Evolutionary conservation across 768 basidiomycete genomes (phyloP).

Genomic region (Termitomyces heimii): DNA sequence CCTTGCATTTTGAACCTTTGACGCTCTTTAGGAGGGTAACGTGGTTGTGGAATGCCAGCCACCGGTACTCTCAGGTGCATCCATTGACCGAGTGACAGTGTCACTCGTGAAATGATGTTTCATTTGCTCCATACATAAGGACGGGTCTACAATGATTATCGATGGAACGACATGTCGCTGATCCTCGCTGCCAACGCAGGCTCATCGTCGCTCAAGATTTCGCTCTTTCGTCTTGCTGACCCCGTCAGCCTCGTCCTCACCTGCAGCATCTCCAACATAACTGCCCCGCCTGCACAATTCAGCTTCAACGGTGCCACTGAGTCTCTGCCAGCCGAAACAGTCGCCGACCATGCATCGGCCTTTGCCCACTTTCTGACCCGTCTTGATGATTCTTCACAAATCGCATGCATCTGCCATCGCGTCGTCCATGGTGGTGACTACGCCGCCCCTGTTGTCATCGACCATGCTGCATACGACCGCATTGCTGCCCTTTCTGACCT

Average conservation of each 20-base stretch:
- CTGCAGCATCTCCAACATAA: slow-evolving; percentile 50
- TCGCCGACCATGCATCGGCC: slow-evolving; percentile 56
- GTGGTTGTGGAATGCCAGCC: too few species aligned
- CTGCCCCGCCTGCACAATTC: slow-evolving; percentile 22
- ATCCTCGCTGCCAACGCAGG: slow-evolving; percentile 76
- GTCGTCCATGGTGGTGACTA: slow-evolving; percentile 89
- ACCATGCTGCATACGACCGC: slow-evolving; percentile 61
- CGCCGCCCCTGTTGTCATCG: slow-evolving; percentile 62
- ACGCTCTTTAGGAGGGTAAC: background rate
- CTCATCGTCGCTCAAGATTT: slow-evolving; percentile 82
- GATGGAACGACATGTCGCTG: slow-evolving; percentile 16
- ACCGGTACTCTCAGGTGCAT: too few species aligned
- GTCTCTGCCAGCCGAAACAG: slow-evolving; percentile 28
- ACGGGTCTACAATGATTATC: background rate
- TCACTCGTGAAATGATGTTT: slow-evolving; percentile 5
- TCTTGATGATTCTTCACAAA: slow-evolving; percentile 39
- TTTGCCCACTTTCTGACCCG: slow-evolving; percentile 54
- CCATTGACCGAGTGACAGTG: background rate
- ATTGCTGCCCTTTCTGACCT: slow-evolving; percentile 73
- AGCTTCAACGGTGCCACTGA: slow-evolving; percentile 32
- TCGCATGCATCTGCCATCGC: slow-evolving; percentile 62
- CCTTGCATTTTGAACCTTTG: background rate
- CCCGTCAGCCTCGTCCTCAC: slow-evolving; percentile 40
- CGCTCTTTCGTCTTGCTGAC: slow-evolving; percentile 40
- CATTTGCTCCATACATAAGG: background rate